Percentiles rank a stretch among this genome's conserved stretches.
These are phyloP conservation scores for Exophiala bonariae DNA, from an alignment of 2,329 filamentous ascomycete genomes.

Conservation along the genomic window DNA sequence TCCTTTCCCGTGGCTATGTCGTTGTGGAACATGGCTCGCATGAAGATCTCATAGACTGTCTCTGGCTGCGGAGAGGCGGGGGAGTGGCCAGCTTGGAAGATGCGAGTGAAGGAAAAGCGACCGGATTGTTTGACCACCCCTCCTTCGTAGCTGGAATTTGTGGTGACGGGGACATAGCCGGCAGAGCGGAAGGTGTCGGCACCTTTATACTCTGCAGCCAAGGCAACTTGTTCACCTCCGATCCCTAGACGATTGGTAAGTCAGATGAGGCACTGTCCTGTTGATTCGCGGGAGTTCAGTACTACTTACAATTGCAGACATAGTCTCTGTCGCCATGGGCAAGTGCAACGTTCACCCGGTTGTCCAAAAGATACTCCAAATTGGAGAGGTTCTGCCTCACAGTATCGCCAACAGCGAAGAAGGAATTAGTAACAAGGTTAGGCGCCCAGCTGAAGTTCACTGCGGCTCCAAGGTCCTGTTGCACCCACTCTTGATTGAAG, in stretches of 20 bases:
- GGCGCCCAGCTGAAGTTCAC: slow-evolving; percentile 54
- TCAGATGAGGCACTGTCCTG: neutral
- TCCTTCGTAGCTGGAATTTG: slow-evolving; percentile 46
- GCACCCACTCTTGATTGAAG: slow-evolving; percentile 49
- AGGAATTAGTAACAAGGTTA: slow-evolving; percentile 50
- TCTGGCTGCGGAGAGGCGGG: slow-evolving; percentile 57
- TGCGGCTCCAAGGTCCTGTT: slow-evolving; percentile 52
- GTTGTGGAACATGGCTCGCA: slow-evolving; percentile 49
- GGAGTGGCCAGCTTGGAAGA: slow-evolving; percentile 50
- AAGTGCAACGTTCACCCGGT: slow-evolving; percentile 57
- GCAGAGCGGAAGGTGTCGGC: slow-evolving; percentile 47
- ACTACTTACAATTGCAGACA: slow-evolving; percentile 43
- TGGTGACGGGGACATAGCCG: slow-evolving; percentile 48
- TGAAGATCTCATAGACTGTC: slow-evolving; percentile 55
- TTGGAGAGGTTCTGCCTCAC: slow-evolving; percentile 28
- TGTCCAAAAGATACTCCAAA: slow-evolving; percentile 55
- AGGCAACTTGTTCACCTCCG: slow-evolving; percentile 54
- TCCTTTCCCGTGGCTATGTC: slow-evolving; percentile 57
- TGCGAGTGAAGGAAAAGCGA: slow-evolving; percentile 50
- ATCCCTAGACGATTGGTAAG: slow-evolving; percentile 41
- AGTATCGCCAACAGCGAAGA: slow-evolving; percentile 36
- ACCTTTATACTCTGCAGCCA: slow-evolving; percentile 48
- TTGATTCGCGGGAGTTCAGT: slow-evolving; percentile 29
- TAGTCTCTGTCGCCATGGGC: slow-evolving; percentile 62
- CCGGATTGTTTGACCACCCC: slow-evolving; percentile 48